phyloP scores from a whole-genome alignment of 2,329 filamentous ascomycete species.

The Celoporthe dispersa region DNA sequence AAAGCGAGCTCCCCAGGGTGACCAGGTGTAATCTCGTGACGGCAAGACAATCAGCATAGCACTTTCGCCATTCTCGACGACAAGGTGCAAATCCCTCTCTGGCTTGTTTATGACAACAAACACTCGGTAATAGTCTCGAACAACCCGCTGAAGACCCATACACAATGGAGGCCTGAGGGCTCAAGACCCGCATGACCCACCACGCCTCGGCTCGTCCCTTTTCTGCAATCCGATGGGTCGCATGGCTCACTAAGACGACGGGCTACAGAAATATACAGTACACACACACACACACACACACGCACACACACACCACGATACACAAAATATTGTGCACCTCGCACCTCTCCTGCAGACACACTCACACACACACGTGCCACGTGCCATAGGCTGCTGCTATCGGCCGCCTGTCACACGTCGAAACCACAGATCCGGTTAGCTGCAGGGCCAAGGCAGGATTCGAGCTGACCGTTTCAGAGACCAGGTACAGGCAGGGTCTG shows the following conservation, averaged over 20 bases:
- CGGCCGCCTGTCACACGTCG: background rate
- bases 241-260: background rate
- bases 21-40: background rate
- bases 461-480: constrained; percentile 8
- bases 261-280: background rate
- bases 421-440: background rate
- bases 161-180: background rate
- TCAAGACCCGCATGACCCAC: constrained; percentile 5
- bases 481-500: background rate
- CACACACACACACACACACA: too few species aligned
- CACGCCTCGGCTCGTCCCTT: constrained; percentile 26
- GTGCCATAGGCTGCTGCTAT: background rate
- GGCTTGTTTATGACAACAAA: background rate
- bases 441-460: background rate
- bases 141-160: background rate
- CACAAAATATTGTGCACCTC: background rate
- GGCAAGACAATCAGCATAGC: background rate
- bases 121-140: background rate
- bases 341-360: background rate
- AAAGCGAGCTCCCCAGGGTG: background rate
- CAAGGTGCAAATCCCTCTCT: background rate
- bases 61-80: background rate
- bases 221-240: constrained; percentile 10
- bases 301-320: background rate
- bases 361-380: background rate